Percentiles rank a stretch among this genome's conserved stretches.
Evolutionary conservation across 2,329 filamentous ascomycete species (phyloP).

Genomic region (Xylariaceae sp.): DNA sequence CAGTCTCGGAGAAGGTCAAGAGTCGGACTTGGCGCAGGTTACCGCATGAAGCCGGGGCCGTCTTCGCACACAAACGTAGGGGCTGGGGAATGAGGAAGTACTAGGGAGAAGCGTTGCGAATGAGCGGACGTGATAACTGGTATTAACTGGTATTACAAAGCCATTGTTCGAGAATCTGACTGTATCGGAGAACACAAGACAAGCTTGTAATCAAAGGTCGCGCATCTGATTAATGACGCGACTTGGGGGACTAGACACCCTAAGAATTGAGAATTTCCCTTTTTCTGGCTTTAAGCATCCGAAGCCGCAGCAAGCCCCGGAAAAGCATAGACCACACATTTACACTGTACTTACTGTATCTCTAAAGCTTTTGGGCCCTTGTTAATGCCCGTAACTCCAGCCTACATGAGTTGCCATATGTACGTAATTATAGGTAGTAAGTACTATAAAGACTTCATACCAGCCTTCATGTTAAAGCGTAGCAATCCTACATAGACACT

Average conservation of each 20-base stretch:
- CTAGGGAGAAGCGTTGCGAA: not conserved
- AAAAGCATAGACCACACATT: not conserved
- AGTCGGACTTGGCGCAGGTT: constrained; percentile 11
- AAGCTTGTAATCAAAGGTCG: constrained; percentile 4
- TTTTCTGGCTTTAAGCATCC: constrained; percentile 3
- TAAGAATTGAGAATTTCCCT: no score
- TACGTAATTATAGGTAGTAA: no score
- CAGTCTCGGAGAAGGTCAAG: constrained; percentile 16
- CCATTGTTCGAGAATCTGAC: constrained; percentile 5
- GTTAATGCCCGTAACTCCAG: not conserved
- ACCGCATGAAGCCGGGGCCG: not conserved
- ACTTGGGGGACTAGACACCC: constrained; percentile 8
- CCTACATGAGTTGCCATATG: constrained; percentile 5
- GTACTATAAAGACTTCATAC: no score
- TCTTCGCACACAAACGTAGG: not conserved
- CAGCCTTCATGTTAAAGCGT: no score
- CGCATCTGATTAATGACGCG: not conserved
- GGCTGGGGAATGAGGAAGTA: not conserved
- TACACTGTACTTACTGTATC: not conserved
- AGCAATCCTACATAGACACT: no score
- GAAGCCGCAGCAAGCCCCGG: constrained; percentile 22
- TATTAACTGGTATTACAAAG: not conserved
- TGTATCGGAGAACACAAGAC: constrained; percentile 7
- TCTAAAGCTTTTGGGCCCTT: not conserved
- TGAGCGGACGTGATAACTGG: no score